Evolutionary conservation across 2,329 filamentous ascomycete genomes (phyloP), one percentile per base, ranked within the genome.

Genomic region (Claviceps arundinis): DNA sequence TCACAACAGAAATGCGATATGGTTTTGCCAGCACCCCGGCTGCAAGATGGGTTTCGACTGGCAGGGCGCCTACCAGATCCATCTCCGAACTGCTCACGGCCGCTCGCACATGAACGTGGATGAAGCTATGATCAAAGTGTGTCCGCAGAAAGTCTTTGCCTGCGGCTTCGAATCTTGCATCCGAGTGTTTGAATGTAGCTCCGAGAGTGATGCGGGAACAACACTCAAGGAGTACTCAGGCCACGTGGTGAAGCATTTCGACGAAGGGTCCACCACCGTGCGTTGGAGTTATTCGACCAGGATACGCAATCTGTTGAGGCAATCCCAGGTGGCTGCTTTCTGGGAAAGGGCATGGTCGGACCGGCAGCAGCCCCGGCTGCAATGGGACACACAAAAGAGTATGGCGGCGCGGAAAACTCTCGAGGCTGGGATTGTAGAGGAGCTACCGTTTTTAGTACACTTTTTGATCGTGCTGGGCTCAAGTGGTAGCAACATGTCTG

Each of bases 231-330:
- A 73, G 45, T 75, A 73, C 56, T 70, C 74, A 37, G 61, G 65
- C 45, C 73, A 75, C 52, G 65, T 75, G 24, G 67, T 72, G 38
- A 71, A 72, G 55, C 73, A 75, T 57, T 73, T 73, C 47, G 70
- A 74, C 42, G 70, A 73, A 26, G 66, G 67, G 1, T 58, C 64
- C 43, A 65, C 62, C 45, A 64, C 64, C 49, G 68, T 66, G 47
- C 63, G 68, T 22, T 75, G 73, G 73, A 66, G 67, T 4, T 73
- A 73, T 55, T 68, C 69, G 19, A 65, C 65, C 2, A 61, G 72
- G 47, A 68, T 75, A 59, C 68, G 71, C 38, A 75, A 74, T 56
- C 58, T 75, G 17, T 59, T 75, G 44, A 61, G 66, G 24, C 73
- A 75, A 56, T 58, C 56, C 1, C 66, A 65, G 7, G 63, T 71